Evolutionary conservation across 2,329 filamentous ascomycete species (phyloP).

Genomic region (Mycosphaerella sp.): DNA sequence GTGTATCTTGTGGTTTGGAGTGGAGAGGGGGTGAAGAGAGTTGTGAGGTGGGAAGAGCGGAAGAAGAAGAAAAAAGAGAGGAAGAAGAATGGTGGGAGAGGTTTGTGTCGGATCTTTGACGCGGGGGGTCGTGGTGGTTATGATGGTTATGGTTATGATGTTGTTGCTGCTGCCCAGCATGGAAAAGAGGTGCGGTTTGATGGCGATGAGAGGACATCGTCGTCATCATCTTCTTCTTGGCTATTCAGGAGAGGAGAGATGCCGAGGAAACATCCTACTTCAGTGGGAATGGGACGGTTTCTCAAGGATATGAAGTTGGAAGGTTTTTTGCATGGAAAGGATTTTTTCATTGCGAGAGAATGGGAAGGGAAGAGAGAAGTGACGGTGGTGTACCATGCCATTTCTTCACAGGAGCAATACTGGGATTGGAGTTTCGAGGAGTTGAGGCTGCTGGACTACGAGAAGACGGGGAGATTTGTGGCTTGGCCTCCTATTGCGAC

Average conservation of each 20-base stretch:
- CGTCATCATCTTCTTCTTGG: background rate
- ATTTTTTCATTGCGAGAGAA: background rate
- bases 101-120: too few relatives aligned
- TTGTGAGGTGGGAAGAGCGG: background rate
- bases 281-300: constrained; percentile 3
- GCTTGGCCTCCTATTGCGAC: background rate
- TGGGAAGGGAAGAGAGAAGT: background rate
- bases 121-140: too few relatives aligned
- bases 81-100: too few relatives aligned
- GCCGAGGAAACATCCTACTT: constrained; percentile 5
- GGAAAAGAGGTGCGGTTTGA: background rate
- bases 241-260: background rate
- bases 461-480: background rate
- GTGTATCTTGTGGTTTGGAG: background rate
- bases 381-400: constrained; percentile 1
- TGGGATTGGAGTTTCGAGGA: constrained; percentile 3
- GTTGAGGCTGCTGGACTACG: background rate
- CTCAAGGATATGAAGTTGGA: background rate
- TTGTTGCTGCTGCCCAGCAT: too few relatives aligned
- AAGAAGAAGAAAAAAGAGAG: too few relatives aligned
- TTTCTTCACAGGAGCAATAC: background rate
- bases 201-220: background rate
- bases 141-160: too few relatives aligned
- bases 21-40: background rate
- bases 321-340: background rate